Conservation (phyloP, 2,329 filamentous ascomycete species). For the Xylaria multiplex region DNA sequence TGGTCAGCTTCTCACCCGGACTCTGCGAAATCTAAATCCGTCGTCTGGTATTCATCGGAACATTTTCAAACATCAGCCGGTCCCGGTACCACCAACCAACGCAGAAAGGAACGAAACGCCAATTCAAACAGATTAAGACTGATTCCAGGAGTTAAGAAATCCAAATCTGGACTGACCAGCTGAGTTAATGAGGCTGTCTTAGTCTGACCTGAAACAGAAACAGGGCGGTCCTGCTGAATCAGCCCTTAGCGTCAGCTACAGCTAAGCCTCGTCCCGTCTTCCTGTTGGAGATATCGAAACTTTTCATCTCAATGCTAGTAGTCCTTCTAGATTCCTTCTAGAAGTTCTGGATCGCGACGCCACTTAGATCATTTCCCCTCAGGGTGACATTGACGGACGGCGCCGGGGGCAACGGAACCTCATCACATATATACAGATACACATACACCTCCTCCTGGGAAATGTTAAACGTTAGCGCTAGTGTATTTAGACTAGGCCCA, state of each 20-base stretch:
- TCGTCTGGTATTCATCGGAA: neutral
- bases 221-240: conserved; percentile 33
- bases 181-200: conserved; percentile 34
- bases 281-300: neutral
- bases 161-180: conserved; percentile 26
- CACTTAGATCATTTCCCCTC: conserved; percentile 26
- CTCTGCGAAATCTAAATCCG: neutral
- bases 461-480: conserved; percentile 25
- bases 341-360: conserved; percentile 30
- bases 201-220: conserved; percentile 34
- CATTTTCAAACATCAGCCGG: conserved; percentile 4
- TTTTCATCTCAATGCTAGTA: neutral
- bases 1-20: conserved; percentile 14
- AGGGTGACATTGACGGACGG: neutral
- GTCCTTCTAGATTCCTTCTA: conserved; percentile 32
- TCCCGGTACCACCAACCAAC: neutral
- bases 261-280: conserved; percentile 25
- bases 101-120: conserved; percentile 5
- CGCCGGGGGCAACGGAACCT: neutral
- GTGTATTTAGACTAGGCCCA: neutral
- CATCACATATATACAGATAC: conserved; percentile 2
- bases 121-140: conserved; percentile 1
- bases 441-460: conserved; percentile 12
- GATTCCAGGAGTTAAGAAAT: conserved; percentile 8
- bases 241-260: conserved; percentile 31